Percentiles rank a stretch among this genome's conserved stretches.
These are phyloP conservation scores for Leccinum disarticulatum DNA, from an alignment of 768 basidiomycete genomes.

Conservation along the genomic window DNA sequence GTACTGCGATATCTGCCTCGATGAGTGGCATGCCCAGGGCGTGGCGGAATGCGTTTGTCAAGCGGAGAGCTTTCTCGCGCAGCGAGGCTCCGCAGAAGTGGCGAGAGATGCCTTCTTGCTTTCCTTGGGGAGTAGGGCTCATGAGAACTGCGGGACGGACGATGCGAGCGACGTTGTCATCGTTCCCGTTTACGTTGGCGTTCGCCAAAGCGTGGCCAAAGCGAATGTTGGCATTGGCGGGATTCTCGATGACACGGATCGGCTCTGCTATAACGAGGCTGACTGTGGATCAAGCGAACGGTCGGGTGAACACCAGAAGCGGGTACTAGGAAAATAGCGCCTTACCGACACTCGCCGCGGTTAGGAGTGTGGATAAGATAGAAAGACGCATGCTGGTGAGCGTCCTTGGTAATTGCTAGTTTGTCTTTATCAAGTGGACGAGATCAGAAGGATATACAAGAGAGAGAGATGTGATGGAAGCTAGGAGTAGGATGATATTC, in stretches of 20 bases:
- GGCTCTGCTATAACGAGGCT: constrained; percentile 49
- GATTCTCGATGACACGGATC: constrained; percentile 43
- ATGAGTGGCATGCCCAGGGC: constrained; percentile 55
- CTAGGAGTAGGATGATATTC: neutral
- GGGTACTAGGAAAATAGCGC: neutral
- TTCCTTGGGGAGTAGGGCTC: constrained; percentile 9
- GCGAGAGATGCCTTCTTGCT: constrained; percentile 12
- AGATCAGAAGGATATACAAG: constrained; percentile 2
- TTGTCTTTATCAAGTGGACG: neutral
- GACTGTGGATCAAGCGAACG: constrained; percentile 13
- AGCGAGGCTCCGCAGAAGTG: constrained; percentile 38
- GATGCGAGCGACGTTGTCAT: constrained; percentile 25
- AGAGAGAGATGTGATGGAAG: neutral
- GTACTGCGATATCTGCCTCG: constrained; percentile 23
- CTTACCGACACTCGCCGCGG: constrained; percentile 37
- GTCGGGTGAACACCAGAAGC: neutral
- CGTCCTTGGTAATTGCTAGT: neutral
- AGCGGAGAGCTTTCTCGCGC: constrained; percentile 48
- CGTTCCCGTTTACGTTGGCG: constrained; percentile 30
- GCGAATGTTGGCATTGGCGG: constrained; percentile 37
- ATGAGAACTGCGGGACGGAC: constrained; percentile 15
- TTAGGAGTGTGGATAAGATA: constrained; percentile 37
- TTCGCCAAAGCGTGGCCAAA: constrained; percentile 39
- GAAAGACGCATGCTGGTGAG: constrained; percentile 37
- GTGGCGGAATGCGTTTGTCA: constrained; percentile 56